A percentile compares a stretch with the other conserved stretches of the same genome.
phyloP scores from a whole-genome alignment of 2,329 filamentous ascomycete species.

The Geosmithia putterillii region DNA sequence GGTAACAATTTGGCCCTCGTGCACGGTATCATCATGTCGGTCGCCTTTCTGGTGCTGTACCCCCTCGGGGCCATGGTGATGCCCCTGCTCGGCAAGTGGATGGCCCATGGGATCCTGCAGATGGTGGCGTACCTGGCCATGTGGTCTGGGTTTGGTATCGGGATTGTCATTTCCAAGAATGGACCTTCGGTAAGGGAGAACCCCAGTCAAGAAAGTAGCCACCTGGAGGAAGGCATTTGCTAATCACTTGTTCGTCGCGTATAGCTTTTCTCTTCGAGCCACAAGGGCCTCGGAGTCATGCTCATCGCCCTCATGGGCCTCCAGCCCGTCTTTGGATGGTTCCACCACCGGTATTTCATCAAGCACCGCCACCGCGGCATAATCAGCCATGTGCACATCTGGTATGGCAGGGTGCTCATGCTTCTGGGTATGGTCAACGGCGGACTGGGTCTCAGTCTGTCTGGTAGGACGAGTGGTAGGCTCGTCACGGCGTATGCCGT shows the following conservation, averaged over 20 bases:
- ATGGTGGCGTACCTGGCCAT: slow-evolving; percentile 39
- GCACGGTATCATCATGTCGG: slow-evolving; percentile 49
- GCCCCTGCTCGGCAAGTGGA: slow-evolving; percentile 44
- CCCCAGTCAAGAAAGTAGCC: background rate
- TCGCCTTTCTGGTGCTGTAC: slow-evolving; percentile 46
- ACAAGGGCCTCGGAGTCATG: slow-evolving; percentile 44
- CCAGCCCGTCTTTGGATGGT: slow-evolving; percentile 44
- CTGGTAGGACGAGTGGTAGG: slow-evolving; percentile 13
- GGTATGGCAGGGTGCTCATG: slow-evolving; percentile 48
- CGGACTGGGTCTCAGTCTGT: slow-evolving; percentile 46
- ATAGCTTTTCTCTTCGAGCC: slow-evolving; percentile 38
- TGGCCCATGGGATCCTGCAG: slow-evolving; percentile 46
- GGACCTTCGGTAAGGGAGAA: background rate
- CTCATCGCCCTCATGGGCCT: slow-evolving; percentile 40
- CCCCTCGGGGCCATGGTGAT: slow-evolving; percentile 49
- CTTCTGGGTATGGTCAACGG: slow-evolving; percentile 50
- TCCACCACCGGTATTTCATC: slow-evolving; percentile 44
- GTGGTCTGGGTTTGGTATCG: slow-evolving; percentile 48
- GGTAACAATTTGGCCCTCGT: slow-evolving; percentile 19
- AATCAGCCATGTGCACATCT: slow-evolving; percentile 46
- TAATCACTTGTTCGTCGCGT: too few relatives aligned
- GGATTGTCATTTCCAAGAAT: slow-evolving; percentile 11
- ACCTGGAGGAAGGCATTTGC: background rate
- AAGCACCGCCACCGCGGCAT: slow-evolving; percentile 32
- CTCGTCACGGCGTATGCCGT: slow-evolving; percentile 44